Evolutionary conservation across 2,329 filamentous ascomycete species (phyloP).

Genomic region (Talaromyces sp.): DNA sequence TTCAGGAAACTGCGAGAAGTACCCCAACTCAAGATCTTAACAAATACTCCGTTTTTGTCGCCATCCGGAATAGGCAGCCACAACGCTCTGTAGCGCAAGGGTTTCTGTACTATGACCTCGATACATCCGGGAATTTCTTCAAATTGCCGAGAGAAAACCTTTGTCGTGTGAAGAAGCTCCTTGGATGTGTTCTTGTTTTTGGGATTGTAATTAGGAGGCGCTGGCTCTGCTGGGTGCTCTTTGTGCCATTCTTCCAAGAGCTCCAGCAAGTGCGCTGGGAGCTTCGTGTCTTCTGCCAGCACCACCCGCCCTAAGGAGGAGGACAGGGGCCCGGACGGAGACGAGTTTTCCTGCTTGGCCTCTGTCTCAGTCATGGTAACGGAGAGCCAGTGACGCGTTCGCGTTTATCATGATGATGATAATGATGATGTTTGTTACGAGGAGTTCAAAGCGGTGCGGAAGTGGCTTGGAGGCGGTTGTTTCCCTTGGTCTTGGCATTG

Average conservation of each 20-base stretch:
- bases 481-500: no score
- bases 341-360: background rate
- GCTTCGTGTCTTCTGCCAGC: background rate
- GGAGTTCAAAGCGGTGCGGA: no score
- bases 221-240: background rate
- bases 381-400: no score
- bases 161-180: background rate
- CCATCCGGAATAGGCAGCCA: conserved; percentile 3
- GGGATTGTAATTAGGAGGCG: background rate
- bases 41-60: background rate
- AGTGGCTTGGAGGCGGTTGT: no score
- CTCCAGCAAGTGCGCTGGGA: conserved; percentile 1
- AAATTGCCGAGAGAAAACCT: background rate
- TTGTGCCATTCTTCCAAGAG: conserved; percentile 6
- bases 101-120: background rate
- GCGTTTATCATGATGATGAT: no score
- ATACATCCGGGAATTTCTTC: background rate
- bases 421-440: no score
- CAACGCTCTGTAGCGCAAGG: background rate
- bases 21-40: background rate
- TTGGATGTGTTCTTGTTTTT: background rate
- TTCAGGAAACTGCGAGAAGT: background rate
- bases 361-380: no score
- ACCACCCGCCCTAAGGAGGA: background rate
- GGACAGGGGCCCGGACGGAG: background rate